Base-by-base conservation (phyloP, 345 rosid species). In the Gossypium sturtianum region DNA sequence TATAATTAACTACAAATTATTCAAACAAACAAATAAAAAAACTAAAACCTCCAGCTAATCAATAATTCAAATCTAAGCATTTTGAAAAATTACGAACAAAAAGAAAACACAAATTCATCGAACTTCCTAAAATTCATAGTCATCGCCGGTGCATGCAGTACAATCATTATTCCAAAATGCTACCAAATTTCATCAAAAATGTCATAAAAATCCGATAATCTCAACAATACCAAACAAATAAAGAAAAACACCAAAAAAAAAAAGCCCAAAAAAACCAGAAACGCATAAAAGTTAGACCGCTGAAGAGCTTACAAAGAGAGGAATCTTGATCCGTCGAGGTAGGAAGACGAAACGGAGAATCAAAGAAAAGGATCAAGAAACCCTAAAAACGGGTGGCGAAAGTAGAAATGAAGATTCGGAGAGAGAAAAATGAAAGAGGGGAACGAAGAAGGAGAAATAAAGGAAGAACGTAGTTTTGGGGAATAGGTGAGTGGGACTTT, bases 401-500 rank as follows among this genome's bases (percentile, higher is more conserved):
- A 25, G 64, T 68, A 58, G 52, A 70, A 62, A 63, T 51, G 8
- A 59, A 74, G 34, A 71, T 64, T 49, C 38, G 4, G 41, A 34
- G 41, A 34, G 41, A 34, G 41, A 34, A 34, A 34, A 34, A 34
- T 34, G 41, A 34, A 34, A 5, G 41, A 66, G 16, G 74, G 67
- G 59, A 75, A 73, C 59, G 54, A 54, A 70, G 54, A 25, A 68
- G 22, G 74, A 61, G 72, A 66, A 29, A 38, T 41, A 23, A 10
- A 49, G 25, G 69, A 57, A 17, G 61, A 75, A 72, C 51, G 73
- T 70, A 77, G 82, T 52, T 77, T 84, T 52, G 84, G 78, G 83
- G 84, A 84, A 82, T 80, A 80, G 87, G 84, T 86, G 87, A 86
- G 93, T 86, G 91, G 91, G 88, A 85, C 94, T 88, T 87, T 84